These are phyloP conservation scores for Exophiala calicioides DNA, from an alignment of 2,329 filamentous ascomycete species.

Conservation along the genomic window DNA sequence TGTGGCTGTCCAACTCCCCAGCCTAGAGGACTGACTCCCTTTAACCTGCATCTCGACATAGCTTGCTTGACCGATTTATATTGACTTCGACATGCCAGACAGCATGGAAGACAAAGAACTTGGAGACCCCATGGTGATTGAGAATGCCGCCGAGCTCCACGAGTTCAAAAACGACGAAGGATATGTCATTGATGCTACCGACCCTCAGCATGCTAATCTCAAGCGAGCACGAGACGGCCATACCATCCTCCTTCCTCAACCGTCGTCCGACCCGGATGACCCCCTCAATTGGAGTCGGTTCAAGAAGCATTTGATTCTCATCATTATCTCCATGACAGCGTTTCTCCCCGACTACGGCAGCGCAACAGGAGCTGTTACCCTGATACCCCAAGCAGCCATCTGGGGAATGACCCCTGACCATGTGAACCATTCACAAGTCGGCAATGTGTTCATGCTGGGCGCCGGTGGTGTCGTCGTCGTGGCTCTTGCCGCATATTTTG, in stretches of 20 bases:
- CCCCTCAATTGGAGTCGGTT: constrained; percentile 41
- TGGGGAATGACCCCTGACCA: constrained; percentile 42
- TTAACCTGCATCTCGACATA: too few species aligned
- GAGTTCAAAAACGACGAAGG: constrained; percentile 34
- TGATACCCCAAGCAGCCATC: constrained; percentile 41
- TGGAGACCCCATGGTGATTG: constrained; percentile 9
- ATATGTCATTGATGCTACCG: constrained; percentile 37
- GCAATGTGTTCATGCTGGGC: constrained; percentile 49
- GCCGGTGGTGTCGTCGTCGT: constrained; percentile 45
- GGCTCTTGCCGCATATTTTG: constrained; percentile 44
- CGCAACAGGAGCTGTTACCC: constrained; percentile 43
- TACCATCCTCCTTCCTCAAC: constrained; percentile 43
- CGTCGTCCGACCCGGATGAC: constrained; percentile 41
- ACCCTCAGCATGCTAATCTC: constrained; percentile 33
- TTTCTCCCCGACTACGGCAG: constrained; percentile 48
- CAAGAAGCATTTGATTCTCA: constrained; percentile 40
- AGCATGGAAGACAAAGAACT: constrained; percentile 25
- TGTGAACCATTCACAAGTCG: constrained; percentile 44
- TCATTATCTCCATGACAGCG: constrained; percentile 41
- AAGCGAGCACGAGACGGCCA: constrained; percentile 44
- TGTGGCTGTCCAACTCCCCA: too few species aligned
- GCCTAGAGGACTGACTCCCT: too few species aligned
- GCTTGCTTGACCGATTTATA: too few species aligned
- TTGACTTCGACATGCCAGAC: not conserved
- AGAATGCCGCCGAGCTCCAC: constrained; percentile 23